phyloP scores from a whole-genome alignment of 768 basidiomycete species.

The Termitomyces sp. region DNA sequence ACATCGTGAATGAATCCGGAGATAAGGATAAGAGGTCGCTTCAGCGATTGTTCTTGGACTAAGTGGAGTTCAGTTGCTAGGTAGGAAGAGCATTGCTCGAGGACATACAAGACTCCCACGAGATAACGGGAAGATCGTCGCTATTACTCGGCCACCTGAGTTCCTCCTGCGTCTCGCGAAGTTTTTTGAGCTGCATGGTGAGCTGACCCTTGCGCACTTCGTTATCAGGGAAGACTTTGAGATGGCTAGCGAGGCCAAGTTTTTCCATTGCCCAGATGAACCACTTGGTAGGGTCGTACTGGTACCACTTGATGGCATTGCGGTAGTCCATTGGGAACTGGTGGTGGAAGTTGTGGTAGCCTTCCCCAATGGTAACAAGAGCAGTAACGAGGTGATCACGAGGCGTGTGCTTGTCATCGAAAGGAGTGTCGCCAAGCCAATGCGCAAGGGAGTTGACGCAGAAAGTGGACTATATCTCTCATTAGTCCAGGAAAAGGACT shows the following conservation, averaged over 20 bases:
- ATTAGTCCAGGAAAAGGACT: background rate
- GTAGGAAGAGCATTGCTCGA: background rate
- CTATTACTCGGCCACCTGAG: slow-evolving; percentile 77
- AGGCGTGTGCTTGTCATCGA: slow-evolving; percentile 94
- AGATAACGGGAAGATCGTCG: slow-evolving; percentile 73
- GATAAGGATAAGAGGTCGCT: slow-evolving; percentile 78
- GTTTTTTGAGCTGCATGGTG: slow-evolving; percentile 90
- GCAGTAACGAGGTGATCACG: slow-evolving; percentile 88
- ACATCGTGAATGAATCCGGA: slow-evolving; percentile 95
- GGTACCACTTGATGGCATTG: slow-evolving; percentile 93
- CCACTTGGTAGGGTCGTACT: slow-evolving; percentile 93
- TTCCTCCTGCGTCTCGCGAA: slow-evolving; percentile 71
- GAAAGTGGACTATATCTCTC: slow-evolving; percentile 70
- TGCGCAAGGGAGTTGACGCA: slow-evolving; percentile 97
- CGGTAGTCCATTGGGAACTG: slow-evolving; percentile 97
- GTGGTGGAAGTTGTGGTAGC: slow-evolving; percentile 99
- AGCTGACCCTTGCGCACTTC: slow-evolving; percentile 83
- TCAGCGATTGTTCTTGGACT: slow-evolving; percentile 78
- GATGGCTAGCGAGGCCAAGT: slow-evolving; percentile 65
- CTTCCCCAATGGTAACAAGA: slow-evolving; percentile 88
- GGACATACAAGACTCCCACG: slow-evolving; percentile 79
- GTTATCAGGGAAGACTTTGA: slow-evolving; percentile 59
- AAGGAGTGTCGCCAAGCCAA: slow-evolving; percentile 90
- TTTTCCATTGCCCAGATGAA: slow-evolving; percentile 64
- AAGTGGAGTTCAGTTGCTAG: background rate